Base-by-base conservation (phyloP, 139 green algal species). In the Pseudopediastrum boryanum region DNA sequence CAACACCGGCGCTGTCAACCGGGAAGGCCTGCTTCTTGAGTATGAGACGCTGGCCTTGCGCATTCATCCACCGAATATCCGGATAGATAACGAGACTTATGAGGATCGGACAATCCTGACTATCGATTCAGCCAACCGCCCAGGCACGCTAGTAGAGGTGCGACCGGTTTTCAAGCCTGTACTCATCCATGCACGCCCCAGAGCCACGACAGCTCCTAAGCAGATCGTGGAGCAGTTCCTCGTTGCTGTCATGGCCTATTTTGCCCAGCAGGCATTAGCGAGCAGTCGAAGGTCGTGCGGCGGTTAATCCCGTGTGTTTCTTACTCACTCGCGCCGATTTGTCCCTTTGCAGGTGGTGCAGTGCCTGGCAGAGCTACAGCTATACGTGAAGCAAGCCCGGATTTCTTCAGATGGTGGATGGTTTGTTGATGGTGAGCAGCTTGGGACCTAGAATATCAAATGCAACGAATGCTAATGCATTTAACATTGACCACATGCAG, bases 351-450 rank as follows among this genome's bases (percentile, higher is more conserved):
- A 97, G 94, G 92, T 99, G 27, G 95, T 99, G n/a, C 93, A 98
- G 75, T 91, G 95, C 69, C 89, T 99, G 2, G 98, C 95, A 5
- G 95, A 98, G 85, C 80, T 98, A 3, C 92, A 93, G 4, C 84
- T 99, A 12, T 82, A 88, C 58, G 94, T 99, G 27, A 86, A 81
- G 29, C 87, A 84, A 10, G 94, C 95, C 0, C 85, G 92, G 19
- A 97, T 99, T 39, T 95, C 88, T 3, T 94, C 84, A 2, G 96
- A 99, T 69, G 93, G 95, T 10, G 95, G 94, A 27, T 99, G 96
- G 96, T 99, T 99, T 77, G 91, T 98, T 2, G 96, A 99, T 77
- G 95, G 90, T 96, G 77, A 59, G 90, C 63, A 19, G 12, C 42
- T 27, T 16, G 42, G 4, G 25, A 6, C 48, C 3, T 68, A 46